Conservation (phyloP, 2,329 filamentous ascomycete genomes). For the Leptographium galeiforme region DNA sequence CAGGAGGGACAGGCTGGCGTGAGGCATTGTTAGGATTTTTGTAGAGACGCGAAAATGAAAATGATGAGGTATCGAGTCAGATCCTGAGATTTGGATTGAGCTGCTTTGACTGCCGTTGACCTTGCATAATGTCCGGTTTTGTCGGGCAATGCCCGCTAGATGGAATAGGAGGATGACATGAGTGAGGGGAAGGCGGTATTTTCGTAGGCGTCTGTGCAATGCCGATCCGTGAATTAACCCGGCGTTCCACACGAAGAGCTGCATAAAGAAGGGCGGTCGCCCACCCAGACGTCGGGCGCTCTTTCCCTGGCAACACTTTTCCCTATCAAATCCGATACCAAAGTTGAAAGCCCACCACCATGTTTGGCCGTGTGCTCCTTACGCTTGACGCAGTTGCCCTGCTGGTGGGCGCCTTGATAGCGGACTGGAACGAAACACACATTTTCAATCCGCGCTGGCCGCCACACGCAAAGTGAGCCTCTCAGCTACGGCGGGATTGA, state of each 20-base stretch:
- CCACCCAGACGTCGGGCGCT: too few species aligned
- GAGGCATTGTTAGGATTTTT: not conserved
- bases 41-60: conserved; percentile 1
- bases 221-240: too few species aligned
- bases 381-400: conserved; percentile 24
- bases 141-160: too few species aligned
- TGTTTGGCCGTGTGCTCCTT: conserved; percentile 26
- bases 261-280: too few species aligned
- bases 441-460: conserved; percentile 30
- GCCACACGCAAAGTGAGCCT: conserved; percentile 28
- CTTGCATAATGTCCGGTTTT: too few species aligned
- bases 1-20: not conserved
- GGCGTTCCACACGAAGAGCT: too few species aligned
- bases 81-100: too few species aligned
- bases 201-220: too few species aligned
- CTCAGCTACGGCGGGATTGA: not conserved
- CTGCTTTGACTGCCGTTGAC: too few species aligned
- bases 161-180: too few species aligned
- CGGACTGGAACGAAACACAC: conserved; percentile 27
- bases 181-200: too few species aligned
- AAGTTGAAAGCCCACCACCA: conserved; percentile 6
- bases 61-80: not conserved
- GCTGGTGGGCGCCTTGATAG: conserved; percentile 23
- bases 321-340: not conserved
- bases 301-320: too few species aligned